Evolutionary conservation across 371 early-diverging fungal species (phyloP).

Genomic region (Circinella minor): DNA sequence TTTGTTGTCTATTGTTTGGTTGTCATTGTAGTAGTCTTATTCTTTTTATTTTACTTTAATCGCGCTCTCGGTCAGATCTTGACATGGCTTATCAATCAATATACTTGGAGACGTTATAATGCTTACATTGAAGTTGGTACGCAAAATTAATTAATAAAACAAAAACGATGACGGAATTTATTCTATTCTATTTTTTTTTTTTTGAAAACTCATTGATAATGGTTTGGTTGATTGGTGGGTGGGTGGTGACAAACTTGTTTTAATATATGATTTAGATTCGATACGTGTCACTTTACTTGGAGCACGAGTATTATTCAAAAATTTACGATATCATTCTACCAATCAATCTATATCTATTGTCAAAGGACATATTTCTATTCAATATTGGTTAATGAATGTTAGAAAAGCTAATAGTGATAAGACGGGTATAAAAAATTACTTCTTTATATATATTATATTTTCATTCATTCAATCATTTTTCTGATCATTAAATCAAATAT

Average conservation of each 20-base stretch:
- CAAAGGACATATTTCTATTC: constrained; percentile 79
- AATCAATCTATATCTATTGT: constrained; percentile 78
- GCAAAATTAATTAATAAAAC: not conserved
- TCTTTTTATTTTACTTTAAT: constrained; percentile 81
- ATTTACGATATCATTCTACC: constrained; percentile 73
- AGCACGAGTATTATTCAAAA: constrained; percentile 83
- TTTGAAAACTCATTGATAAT: not conserved
- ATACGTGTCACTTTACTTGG: constrained; percentile 77
- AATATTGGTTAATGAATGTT: constrained; percentile 78
- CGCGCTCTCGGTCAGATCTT: constrained; percentile 69
- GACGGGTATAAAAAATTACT: constrained; percentile 20
- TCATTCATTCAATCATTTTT: not conserved
- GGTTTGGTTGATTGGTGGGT: no score
- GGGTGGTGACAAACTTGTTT: not conserved
- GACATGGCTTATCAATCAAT: constrained; percentile 69
- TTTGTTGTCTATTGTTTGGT: constrained; percentile 75
- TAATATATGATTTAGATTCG: constrained; percentile 58
- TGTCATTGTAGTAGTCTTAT: constrained; percentile 72
- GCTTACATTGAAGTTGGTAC: constrained; percentile 81
- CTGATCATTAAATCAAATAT: not conserved
- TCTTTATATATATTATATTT: not conserved
- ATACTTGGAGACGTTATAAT: constrained; percentile 73
- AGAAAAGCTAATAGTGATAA: constrained; percentile 52
- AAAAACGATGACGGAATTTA: not conserved
- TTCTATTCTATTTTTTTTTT: not conserved